Evolutionary conservation across 2,329 filamentous ascomycete genomes (phyloP).

Genomic region (Acrodontium crateriforme): DNA sequence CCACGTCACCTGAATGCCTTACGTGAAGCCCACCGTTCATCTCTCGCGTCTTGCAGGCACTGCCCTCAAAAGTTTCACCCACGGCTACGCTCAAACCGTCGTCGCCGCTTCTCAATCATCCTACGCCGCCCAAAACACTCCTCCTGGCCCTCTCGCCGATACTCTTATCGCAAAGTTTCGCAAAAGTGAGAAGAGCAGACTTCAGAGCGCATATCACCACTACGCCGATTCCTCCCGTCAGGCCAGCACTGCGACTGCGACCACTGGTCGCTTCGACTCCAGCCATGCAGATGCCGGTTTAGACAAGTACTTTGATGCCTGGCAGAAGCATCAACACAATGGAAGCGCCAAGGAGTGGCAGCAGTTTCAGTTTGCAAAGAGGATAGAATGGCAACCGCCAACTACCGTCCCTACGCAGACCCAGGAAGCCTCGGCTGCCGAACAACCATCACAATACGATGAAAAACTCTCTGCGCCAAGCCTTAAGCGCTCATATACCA

Average conservation of each 20-base stretch:
- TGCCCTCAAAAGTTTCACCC: constrained; percentile 69
- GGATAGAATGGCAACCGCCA: constrained; percentile 71
- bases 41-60: constrained; percentile 76
- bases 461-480: constrained; percentile 14
- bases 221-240: constrained; percentile 22
- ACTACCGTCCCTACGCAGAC: constrained; percentile 24
- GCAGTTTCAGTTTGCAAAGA: constrained; percentile 77
- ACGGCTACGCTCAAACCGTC: constrained; percentile 96
- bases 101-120: constrained; percentile 85
- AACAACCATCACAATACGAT: constrained; percentile 9
- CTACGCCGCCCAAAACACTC: constrained; percentile 52
- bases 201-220: constrained; percentile 18
- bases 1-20: constrained; percentile 71
- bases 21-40: constrained; percentile 55
- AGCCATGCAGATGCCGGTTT: constrained; percentile 40
- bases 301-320: constrained; percentile 83
- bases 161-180: constrained; percentile 37
- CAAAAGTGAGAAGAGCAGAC: constrained; percentile 18
- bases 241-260: constrained; percentile 21
- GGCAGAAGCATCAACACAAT: constrained; percentile 61
- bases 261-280: constrained; percentile 19
- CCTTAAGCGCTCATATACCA: constrained; percentile 38
- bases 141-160: constrained; percentile 39
- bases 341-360: constrained; percentile 79
- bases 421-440: constrained; percentile 22